Conservation (phyloP, 371 early-diverging fungal species). For the Mortierella sp. region DNA sequence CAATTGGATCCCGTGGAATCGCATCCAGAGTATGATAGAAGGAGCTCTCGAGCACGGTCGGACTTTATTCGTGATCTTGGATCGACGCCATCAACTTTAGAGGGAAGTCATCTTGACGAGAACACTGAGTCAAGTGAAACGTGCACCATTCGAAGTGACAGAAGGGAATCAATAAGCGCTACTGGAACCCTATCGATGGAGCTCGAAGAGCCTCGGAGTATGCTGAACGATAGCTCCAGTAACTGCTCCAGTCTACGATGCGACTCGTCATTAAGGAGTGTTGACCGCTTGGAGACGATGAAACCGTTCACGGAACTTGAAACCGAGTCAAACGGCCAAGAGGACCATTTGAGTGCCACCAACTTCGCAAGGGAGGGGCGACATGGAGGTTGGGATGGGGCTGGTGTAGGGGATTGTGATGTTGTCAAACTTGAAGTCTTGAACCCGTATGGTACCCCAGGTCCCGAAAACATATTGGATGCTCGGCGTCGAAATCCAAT, state of each 20-base stretch:
- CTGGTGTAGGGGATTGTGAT: neutral
- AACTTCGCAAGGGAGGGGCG: neutral
- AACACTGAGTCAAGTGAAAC: neutral
- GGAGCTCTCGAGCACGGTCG: slow-evolving; percentile 2
- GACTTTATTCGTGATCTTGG: slow-evolving; percentile 51
- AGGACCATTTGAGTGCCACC: too few species aligned
- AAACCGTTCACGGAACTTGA: neutral
- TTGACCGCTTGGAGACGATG: neutral
- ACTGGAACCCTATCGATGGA: neutral
- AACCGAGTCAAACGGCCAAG: neutral
- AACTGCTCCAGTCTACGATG: slow-evolving; percentile 16
- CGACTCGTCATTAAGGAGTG: slow-evolving; percentile 21
- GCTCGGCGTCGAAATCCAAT: slow-evolving; percentile 29
- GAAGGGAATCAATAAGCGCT: neutral
- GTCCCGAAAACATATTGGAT: neutral
- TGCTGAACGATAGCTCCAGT: neutral
- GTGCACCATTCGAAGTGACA: neutral
- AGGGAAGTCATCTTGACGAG: neutral
- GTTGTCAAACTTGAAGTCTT: slow-evolving; percentile 10
- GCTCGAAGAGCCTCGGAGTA: neutral
- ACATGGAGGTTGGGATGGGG: neutral
- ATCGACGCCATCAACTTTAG: slow-evolving; percentile 4
- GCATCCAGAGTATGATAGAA: neutral
- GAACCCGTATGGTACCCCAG: neutral
- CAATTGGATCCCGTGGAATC: neutral